Percentiles rank a stretch among this genome's conserved stretches.
Conservation (phyloP, 192 early-diverging fungal genomes). For the Geosiphon pyriformis region DNA sequence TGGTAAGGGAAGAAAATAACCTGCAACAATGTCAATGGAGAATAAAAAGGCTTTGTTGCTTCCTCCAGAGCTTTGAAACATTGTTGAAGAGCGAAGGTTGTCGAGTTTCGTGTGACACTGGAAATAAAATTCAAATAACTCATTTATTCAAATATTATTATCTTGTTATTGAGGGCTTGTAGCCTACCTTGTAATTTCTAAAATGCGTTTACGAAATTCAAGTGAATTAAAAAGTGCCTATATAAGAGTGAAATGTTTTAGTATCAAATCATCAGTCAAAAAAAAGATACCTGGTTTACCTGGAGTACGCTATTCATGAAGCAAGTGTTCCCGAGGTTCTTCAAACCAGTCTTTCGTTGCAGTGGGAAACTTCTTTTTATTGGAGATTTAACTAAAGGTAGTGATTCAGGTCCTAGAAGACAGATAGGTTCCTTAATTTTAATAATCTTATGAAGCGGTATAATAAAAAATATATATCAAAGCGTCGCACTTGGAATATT, state of each 20-base stretch:
- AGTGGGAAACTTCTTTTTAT: neutral
- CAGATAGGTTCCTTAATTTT: neutral
- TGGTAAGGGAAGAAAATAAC: neutral
- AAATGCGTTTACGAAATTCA: constrained; percentile 10
- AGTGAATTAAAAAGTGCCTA: constrained; percentile 18
- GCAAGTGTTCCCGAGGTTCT: constrained; percentile 84
- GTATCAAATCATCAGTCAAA: neutral
- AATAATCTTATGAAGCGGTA: neutral
- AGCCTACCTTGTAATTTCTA: neutral
- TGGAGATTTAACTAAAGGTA: neutral
- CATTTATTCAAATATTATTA: too few relatives aligned
- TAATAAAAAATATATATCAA: neutral
- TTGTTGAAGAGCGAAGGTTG: neutral
- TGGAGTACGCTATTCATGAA: constrained; percentile 83
- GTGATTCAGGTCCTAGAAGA: neutral
- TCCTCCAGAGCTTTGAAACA: neutral
- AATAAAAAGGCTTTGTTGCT: neutral
- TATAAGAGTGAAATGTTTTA: neutral
- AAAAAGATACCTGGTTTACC: constrained; percentile 59
- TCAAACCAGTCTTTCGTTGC: constrained; percentile 44
- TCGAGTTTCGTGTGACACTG: neutral
- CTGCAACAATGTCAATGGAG: constrained; percentile 12
- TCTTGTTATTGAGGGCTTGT: too few relatives aligned
- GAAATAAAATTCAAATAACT: neutral
- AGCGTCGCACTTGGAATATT: constrained; percentile 3